phyloP scores from a whole-genome alignment of 495 filamentous ascomycete genomes.

The Podospora sp. region DNA sequence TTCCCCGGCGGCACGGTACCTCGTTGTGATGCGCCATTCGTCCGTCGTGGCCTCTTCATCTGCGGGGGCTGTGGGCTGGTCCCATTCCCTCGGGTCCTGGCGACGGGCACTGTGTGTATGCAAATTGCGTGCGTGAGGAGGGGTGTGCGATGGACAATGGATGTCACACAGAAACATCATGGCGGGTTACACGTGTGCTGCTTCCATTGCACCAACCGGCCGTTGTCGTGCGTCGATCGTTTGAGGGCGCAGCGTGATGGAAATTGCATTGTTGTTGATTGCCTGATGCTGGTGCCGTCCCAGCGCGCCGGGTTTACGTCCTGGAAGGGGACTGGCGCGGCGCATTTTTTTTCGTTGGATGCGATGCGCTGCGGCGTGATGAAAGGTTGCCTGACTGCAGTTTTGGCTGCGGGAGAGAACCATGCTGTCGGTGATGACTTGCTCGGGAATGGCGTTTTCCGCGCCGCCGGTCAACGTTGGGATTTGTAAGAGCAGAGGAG shows the following conservation, averaged over 20 bases:
- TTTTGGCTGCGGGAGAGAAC: too few relatives aligned
- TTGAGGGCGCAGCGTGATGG: neutral
- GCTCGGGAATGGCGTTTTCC: too few relatives aligned
- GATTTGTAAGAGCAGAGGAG: too few relatives aligned
- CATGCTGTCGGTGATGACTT: neutral
- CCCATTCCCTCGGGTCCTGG: neutral
- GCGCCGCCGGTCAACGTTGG: too few relatives aligned
- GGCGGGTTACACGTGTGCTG: neutral
- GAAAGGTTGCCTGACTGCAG: too few relatives aligned
- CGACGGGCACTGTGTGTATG: neutral
- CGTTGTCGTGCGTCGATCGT: neutral
- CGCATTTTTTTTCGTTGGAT: too few relatives aligned
- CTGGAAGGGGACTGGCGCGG: too few relatives aligned
- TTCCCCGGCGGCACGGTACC: neutral
- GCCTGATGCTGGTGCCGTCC: neutral
- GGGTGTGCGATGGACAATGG: neutral
- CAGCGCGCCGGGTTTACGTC: too few relatives aligned
- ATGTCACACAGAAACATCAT: neutral
- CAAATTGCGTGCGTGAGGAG: neutral
- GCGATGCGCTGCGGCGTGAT: too few relatives aligned
- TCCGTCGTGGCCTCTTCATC: neutral
- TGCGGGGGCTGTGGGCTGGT: neutral
- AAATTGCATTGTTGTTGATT: neutral
- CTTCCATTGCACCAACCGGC: neutral
- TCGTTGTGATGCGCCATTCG: neutral